Evolutionary conservation across 192 early-diverging fungal genomes (phyloP), one percentile per base, ranked within the genome.

Genomic region (Kickxella alabastrina): DNA sequence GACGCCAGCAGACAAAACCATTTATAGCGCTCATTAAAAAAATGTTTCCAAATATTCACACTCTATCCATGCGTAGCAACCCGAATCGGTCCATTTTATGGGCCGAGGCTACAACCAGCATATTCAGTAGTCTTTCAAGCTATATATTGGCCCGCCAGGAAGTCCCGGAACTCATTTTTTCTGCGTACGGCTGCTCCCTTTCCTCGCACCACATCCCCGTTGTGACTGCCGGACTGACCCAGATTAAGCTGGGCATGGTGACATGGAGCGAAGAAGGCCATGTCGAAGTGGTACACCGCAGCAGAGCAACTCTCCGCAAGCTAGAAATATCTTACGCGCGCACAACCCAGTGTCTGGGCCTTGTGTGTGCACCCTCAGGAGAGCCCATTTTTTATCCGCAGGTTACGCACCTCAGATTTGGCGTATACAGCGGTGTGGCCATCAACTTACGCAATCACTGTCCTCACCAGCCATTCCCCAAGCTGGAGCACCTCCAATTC

Each of bases 351-450:
- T 12, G 2, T 3, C 27, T 45, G 7, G 43, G 43, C 3, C 26
- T 45, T 15, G 26, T 45, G 12, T 24, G 7, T 5, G 4, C 23
- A 14, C 6, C 25, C 6, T 21, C 40, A 2, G 34, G 21, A 1
- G 24, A 23, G 17, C 44, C 43, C 2, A 23, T 61, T 8, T 5
- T 46, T 1, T 61, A 52, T 17, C 58, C 58, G 10, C 34, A 37
- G 21, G 24, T 61, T 10, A 25, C 40, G 15, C 48, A 31, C 36
- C 31, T 62, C 14, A 35, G 10, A 3, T 19, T 62, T 4, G 51
- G 43, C 17, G 38, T 62, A 2, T 54, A 24, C 23, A 28, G n/a
- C 13, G 45, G 43, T 8, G 51, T 48, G 3, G 25, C 59, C 1
- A 53, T 62, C 32, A 15, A 14, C 36, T 27, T 37, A 28, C 27